A percentile compares a stretch with the other conserved stretches of the same genome.
Evolutionary conservation across 306 rosid species (phyloP).

Genomic region (Castanea crenata): DNA sequence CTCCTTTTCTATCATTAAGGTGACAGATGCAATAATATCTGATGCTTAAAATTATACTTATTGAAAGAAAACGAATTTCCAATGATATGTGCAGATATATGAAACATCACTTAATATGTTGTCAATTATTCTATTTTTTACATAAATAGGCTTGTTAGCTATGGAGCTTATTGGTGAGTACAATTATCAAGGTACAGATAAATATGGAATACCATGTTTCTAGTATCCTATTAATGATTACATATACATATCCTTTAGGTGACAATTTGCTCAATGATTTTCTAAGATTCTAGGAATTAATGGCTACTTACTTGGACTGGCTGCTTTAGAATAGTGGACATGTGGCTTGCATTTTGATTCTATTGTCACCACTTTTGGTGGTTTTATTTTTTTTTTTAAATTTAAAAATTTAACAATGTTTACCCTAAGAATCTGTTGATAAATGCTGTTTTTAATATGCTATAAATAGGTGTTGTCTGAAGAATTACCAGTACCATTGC

Average conservation of each 20-base stretch:
- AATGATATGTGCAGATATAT: neutral
- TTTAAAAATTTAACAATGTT: neutral
- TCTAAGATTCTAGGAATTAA: neutral
- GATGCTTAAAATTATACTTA: neutral
- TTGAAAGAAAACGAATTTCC: neutral
- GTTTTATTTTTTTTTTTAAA: neutral
- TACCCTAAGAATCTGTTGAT: neutral
- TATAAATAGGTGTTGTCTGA: slow-evolving; percentile 71
- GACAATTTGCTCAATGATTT: neutral
- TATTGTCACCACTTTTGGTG: neutral
- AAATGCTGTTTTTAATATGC: slow-evolving; percentile 2
- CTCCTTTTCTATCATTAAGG: neutral
- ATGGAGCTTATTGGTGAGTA: neutral
- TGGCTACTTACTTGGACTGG: neutral
- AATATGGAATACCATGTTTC: neutral
- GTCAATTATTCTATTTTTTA: neutral
- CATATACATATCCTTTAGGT: neutral
- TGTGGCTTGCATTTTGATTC: neutral
- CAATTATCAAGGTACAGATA: neutral
- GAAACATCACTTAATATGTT: neutral
- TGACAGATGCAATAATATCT: neutral
- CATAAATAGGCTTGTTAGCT: neutral
- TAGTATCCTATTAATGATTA: neutral
- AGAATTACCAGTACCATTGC: slow-evolving; percentile 65
- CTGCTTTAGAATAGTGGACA: neutral